Evolutionary conservation across 108 stramenopile species (phyloP), one percentile per base, ranked within the genome.

Genomic region (Cylindrotheca closterium): DNA sequence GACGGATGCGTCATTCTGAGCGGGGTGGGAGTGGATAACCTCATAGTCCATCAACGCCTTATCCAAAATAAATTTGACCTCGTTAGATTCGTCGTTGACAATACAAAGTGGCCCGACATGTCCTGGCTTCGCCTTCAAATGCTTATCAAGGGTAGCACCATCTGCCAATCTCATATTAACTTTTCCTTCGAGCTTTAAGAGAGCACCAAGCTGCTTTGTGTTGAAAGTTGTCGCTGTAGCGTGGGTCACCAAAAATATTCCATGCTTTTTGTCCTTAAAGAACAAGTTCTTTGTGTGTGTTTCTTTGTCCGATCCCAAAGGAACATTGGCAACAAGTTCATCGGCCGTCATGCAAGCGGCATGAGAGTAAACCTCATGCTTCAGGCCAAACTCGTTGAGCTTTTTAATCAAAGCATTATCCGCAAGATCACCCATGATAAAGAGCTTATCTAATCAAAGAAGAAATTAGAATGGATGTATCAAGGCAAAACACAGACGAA

Each of bases 221-320:
- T 96, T 77, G 25, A 88, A 70, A 10, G 79, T 81, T 15, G 84
- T 63, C 30, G 70, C 63, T 51, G 70, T 63, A 18, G 73, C 75
- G 29, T 77, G 77, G 8, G 79, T 79, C 5, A 94, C 88, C 37
- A 92, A 60, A 65, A 93, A 91, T 22, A 85, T 42, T 15, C 95
- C 95, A 65, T 92, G 88, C 69, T 96, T 96, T 68, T 94, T 96
- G 62, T 96, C 95, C 59, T 83, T 82, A 60, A 96, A 83, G 49
- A 96, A 84, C 51, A 96, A 67, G 54, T 94, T 95, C 75, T 95
- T 96, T 49, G 95, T 96, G 42, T 94, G 93, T 5, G 81, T 77
- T 67, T 89, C 86, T 65, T 63, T 68, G 22, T 69, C 66, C 47
- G 65, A 50, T 24, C 83, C 62, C 45, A 93, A 65, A 8, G 86